Conservation (phyloP, 2,329 filamentous ascomycete genomes). For the Cladophialophora yegresii region DNA sequence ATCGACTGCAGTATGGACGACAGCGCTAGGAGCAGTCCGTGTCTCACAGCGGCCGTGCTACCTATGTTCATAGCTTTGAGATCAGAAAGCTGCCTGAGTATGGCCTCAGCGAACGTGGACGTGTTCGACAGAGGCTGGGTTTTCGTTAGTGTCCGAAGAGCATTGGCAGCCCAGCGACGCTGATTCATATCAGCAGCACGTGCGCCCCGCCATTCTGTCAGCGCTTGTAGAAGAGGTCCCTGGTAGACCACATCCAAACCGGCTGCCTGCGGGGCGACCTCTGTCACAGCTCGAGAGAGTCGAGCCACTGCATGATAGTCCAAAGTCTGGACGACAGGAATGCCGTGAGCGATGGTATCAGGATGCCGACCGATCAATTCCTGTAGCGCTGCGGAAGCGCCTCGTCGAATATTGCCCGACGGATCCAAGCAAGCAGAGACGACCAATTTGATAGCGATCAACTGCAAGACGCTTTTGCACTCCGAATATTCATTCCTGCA, state of each 20-base stretch:
- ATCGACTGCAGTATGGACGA: constrained; percentile 44
- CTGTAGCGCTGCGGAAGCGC: constrained; percentile 88
- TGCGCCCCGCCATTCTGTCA: constrained; percentile 86
- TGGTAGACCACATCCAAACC: constrained; percentile 67
- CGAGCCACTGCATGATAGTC: constrained; percentile 93
- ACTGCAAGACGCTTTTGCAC: constrained; percentile 61
- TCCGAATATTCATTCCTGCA: constrained; percentile 7
- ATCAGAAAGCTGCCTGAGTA: constrained; percentile 42
- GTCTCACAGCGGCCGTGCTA: constrained; percentile 47
- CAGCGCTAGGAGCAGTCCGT: constrained; percentile 49
- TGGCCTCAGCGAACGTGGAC: constrained; percentile 11
- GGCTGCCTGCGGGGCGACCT: constrained; percentile 71
- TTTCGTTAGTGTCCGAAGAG: constrained; percentile 60
- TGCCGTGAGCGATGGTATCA: constrained; percentile 77
- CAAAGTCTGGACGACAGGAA: constrained; percentile 80
- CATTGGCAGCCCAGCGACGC: constrained; percentile 68
- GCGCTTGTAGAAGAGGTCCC: constrained; percentile 66
- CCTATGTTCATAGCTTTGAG: constrained; percentile 44
- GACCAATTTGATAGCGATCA: constrained; percentile 78
- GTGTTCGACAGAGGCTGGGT: constrained; percentile 16
- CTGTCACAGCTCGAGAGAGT: constrained; percentile 75
- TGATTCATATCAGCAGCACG: constrained; percentile 74
- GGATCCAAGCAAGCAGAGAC: constrained; percentile 82
- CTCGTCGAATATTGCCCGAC: constrained; percentile 88
- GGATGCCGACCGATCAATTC: constrained; percentile 93